phyloP scores from a whole-genome alignment of 257 asterid species.

The Nicotiana sylvestris region DNA sequence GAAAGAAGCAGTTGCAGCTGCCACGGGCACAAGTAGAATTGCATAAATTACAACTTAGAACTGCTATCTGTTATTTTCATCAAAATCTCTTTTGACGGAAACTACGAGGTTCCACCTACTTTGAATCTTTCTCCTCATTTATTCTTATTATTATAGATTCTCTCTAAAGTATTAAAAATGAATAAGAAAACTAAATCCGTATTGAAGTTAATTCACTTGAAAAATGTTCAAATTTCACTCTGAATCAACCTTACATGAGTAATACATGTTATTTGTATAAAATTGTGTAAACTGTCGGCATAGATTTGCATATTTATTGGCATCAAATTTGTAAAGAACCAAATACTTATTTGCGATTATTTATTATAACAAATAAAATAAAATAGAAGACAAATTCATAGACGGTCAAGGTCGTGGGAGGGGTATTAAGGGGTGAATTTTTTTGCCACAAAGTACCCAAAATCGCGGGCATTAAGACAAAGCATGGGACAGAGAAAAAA shows the following conservation, averaged over 20 bases:
- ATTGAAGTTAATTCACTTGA: neutral
- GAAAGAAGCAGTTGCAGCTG: neutral
- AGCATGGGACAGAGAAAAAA: conserved; percentile 30
- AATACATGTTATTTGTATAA: no score
- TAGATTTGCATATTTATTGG: no score
- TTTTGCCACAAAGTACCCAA: conserved; percentile 11
- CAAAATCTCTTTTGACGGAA: conserved; percentile 39
- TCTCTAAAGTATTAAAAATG: no score
- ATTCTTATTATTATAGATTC: neutral
- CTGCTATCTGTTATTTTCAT: conserved; percentile 10
- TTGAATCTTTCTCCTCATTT: conserved; percentile 23
- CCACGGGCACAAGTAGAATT: neutral
- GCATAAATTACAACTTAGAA: neutral
- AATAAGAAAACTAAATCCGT: neutral
- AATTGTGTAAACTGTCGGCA: no score
- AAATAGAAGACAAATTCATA: neutral
- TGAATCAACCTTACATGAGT: no score
- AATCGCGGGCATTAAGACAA: conserved; percentile 26
- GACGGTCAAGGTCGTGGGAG: neutral
- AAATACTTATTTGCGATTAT: no score
- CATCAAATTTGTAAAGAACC: neutral
- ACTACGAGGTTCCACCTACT: conserved; percentile 45
- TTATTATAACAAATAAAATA: no score
- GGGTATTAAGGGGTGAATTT: neutral
- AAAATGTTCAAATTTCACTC: no score